A percentile compares a stretch with the other conserved stretches of the same genome.
These are phyloP conservation scores for Clausena lansium DNA, from an alignment of 345 rosid genomes.

Conservation along the genomic window DNA sequence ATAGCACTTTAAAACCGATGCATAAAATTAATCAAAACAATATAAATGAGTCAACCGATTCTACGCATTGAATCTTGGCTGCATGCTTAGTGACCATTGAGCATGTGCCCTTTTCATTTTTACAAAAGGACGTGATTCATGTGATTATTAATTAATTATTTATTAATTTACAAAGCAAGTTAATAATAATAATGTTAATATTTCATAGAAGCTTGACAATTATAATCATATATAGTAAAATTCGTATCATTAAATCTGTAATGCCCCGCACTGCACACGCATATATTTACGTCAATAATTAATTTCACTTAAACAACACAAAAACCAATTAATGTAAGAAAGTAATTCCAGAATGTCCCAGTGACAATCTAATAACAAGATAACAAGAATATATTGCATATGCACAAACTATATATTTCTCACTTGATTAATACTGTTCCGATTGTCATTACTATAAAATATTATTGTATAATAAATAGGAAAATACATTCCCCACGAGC, in stretches of 20 bases:
- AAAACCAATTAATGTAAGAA: not conserved
- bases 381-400: not conserved
- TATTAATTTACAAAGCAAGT: no score
- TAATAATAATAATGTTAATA: no score
- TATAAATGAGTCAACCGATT: not conserved
- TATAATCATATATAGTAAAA: no score
- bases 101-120: not conserved
- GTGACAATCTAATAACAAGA: not conserved
- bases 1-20: not conserved
- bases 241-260: no score
- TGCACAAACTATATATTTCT: not conserved
- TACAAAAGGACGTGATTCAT: not conserved
- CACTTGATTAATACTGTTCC: not conserved
- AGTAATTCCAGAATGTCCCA: not conserved
- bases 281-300: no score
- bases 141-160: not conserved
- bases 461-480: not conserved
- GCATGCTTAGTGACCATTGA: not conserved
- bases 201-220: no score
- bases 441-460: not conserved
- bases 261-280: no score
- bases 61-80: conserved; percentile 6
- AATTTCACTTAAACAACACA: not conserved
- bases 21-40: not conserved
- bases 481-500: conserved; percentile 12